A percentile compares a stretch with the other conserved stretches of the same genome.
These are phyloP conservation scores for Leccinum rimulosum DNA, from an alignment of 768 basidiomycete species.

Conservation along the genomic window DNA sequence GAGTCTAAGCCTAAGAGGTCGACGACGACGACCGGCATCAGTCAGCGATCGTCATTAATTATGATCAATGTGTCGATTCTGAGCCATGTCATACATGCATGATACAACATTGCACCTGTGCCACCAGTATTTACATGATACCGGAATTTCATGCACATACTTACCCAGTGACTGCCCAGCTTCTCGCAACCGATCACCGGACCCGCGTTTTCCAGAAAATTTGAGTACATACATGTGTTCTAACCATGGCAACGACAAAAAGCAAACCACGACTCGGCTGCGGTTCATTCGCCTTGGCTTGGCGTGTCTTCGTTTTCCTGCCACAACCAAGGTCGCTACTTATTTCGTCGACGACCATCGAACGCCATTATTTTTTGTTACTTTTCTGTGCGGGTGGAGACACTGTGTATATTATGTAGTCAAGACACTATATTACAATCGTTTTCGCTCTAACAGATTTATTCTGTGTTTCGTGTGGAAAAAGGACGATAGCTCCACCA, in stretches of 20 bases:
- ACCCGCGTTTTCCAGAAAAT: not conserved
- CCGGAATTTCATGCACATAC: not conserved
- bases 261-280: not conserved
- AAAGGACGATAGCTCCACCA: not conserved
- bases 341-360: not conserved
- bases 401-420: not conserved
- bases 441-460: not conserved
- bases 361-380: not conserved
- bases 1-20: not conserved
- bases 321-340: not conserved
- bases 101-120: not conserved
- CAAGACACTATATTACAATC: not conserved
- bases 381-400: not conserved
- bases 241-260: not conserved
- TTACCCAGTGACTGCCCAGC: not conserved
- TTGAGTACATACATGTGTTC: not conserved
- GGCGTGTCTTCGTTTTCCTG: not conserved
- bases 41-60: not conserved
- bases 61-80: not conserved
- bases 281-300: not conserved
- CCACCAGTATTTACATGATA: not conserved
- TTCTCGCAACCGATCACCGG: not conserved
- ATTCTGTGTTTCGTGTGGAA: not conserved
- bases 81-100: not conserved
- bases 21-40: not conserved